Conservation (phyloP, 352 stramenopile genomes). For the Phytophthora colocasiae region DNA sequence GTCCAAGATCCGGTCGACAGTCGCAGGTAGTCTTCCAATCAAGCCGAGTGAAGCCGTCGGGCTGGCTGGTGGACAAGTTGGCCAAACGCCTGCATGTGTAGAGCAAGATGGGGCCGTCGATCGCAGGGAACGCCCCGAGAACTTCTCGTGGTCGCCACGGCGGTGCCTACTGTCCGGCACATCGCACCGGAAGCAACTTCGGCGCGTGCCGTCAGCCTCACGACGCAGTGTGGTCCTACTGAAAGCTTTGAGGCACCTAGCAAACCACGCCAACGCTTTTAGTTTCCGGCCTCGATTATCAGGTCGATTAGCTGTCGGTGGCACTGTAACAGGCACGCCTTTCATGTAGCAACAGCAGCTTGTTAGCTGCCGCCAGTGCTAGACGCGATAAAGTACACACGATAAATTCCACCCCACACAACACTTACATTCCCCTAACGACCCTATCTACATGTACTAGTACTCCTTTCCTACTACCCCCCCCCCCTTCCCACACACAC, state of each 20-base stretch:
- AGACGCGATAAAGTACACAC: no score
- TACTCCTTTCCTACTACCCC: no score
- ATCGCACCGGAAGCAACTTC: constrained; percentile 18
- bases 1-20: constrained; percentile 23
- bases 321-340: no score
- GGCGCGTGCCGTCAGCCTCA: background rate
- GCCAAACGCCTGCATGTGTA: constrained; percentile 3
- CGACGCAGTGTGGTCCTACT: no score
- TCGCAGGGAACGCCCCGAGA: background rate
- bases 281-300: background rate
- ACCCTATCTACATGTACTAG: no score
- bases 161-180: background rate
- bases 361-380: no score
- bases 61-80: background rate
- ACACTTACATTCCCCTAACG: no score
- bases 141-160: constrained; percentile 20
- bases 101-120: background rate
- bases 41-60: constrained; percentile 12
- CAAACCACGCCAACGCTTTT: no score
- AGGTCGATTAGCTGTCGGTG: no score
- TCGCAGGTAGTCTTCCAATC: constrained; percentile 29
- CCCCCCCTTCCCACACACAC: no score
- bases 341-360: no score
- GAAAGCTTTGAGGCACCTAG: constrained; percentile 7
- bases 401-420: no score